These are phyloP conservation scores for Salvia rosmarinus DNA, from an alignment of 257 asterid genomes.

Conservation along the genomic window DNA sequence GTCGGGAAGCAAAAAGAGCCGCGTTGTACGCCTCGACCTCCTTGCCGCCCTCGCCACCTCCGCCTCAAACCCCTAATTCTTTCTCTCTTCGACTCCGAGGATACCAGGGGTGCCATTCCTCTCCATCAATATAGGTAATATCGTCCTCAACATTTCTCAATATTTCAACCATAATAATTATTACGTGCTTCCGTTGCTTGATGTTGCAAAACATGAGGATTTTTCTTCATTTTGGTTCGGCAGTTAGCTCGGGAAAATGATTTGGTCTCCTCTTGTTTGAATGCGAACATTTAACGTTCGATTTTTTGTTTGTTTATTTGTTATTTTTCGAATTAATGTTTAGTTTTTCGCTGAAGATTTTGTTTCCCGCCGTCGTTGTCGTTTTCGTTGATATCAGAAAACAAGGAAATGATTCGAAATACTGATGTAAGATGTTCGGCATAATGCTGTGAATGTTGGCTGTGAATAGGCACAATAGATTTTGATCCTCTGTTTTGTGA, in stretches of 20 bases:
- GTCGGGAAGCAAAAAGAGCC: constrained; percentile 38
- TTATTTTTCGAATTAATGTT: not conserved
- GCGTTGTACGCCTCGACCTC: constrained; percentile 35
- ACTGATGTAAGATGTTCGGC: constrained; percentile 18
- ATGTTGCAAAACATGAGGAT: too few species aligned
- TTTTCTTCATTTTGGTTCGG: too few species aligned
- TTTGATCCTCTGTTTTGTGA: constrained; percentile 16
- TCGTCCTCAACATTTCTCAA: too few species aligned
- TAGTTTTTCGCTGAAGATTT: not conserved
- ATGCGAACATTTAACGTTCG: too few species aligned
- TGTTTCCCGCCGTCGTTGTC: not conserved
- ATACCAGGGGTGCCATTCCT: constrained; percentile 28
- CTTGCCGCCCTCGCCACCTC: constrained; percentile 36
- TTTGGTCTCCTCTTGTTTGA: too few species aligned
- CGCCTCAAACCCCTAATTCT: constrained; percentile 40
- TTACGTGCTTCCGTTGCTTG: too few species aligned
- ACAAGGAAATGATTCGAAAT: not conserved
- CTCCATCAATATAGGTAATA: constrained; percentile 15
- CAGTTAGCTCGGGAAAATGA: too few species aligned
- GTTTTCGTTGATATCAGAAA: not conserved
- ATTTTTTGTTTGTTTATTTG: not conserved
- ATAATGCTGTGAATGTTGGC: not conserved
- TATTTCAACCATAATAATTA: too few species aligned
- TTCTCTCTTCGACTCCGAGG: constrained; percentile 33
- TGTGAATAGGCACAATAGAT: not conserved